Evolutionary conservation across 768 basidiomycete genomes (phyloP).

Genomic region (Obba rivulosa): DNA sequence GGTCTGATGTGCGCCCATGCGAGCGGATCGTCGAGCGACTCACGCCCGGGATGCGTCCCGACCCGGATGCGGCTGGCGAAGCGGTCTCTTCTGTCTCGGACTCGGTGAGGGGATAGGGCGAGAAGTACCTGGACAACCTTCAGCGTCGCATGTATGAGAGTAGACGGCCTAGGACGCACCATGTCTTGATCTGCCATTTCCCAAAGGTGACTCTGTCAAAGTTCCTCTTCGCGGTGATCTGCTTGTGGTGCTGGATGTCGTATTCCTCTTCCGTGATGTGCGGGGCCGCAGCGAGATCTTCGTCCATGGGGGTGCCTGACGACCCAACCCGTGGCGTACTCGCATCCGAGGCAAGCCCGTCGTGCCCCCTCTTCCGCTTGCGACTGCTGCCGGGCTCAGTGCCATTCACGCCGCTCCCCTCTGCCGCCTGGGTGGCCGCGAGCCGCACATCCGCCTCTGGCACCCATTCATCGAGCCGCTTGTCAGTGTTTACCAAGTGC

Average conservation of each 20-base stretch:
- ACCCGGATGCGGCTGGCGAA: constrained; percentile 14
- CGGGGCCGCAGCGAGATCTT: constrained; percentile 11
- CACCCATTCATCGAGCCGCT: constrained; percentile 73
- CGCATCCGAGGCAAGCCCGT: constrained; percentile 4
- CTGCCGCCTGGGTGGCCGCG: constrained; percentile 16
- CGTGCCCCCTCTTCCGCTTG: constrained; percentile 21
- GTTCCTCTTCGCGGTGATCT: constrained; percentile 67
- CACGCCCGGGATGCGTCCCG: constrained; percentile 39
- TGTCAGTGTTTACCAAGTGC: constrained; percentile 68
- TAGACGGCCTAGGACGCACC: constrained; percentile 49
- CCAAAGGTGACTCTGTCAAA: constrained; percentile 87
- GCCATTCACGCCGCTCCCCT: constrained; percentile 4
- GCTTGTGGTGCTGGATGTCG: constrained; percentile 62
- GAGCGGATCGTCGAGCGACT: constrained; percentile 47
- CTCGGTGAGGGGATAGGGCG: constrained; percentile 81
- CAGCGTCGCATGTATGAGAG: too few species aligned
- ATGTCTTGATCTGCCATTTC: constrained; percentile 82
- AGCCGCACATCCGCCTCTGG: constrained; percentile 36
- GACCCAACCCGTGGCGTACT: constrained; percentile 2
- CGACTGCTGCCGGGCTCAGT: constrained; percentile 6
- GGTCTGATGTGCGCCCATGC: constrained; percentile 69
- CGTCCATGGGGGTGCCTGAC: constrained; percentile 8
- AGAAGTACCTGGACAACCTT: constrained; percentile 69
- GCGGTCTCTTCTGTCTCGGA: constrained; percentile 50
- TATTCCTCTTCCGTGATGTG: constrained; percentile 63